A percentile compares a stretch with the other conserved stretches of the same genome.
phyloP scores from a whole-genome alignment of 768 basidiomycete genomes.

The Naganishia vaughanmartiniae region DNA sequence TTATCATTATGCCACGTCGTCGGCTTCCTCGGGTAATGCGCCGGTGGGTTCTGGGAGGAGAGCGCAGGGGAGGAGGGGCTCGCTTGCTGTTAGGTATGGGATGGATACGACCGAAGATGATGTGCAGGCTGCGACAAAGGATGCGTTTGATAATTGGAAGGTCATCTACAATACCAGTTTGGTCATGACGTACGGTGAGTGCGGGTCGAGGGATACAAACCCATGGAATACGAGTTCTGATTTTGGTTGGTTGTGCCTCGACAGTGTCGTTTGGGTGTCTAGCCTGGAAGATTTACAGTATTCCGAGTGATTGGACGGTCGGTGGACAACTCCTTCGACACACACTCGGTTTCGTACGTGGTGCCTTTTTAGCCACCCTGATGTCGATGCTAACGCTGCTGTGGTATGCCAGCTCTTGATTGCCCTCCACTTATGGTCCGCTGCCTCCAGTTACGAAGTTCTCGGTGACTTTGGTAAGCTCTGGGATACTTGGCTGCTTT shows the following conservation, averaged over 20 bases:
- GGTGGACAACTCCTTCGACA: conserved; percentile 84
- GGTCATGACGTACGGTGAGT: conserved; percentile 88
- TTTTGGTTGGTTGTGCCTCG: neutral
- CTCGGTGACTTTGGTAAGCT: conserved; percentile 81
- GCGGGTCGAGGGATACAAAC: neutral
- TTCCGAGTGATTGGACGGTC: conserved; percentile 79
- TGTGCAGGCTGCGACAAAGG: conserved; percentile 74
- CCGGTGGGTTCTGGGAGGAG: neutral
- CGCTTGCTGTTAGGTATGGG: conserved; percentile 1
- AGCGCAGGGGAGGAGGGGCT: neutral
- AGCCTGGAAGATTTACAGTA: conserved; percentile 83
- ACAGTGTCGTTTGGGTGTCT: conserved; percentile 79
- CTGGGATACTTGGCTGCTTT: neutral
- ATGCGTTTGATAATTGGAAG: conserved; percentile 96
- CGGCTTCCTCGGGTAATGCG: neutral
- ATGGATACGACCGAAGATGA: conserved; percentile 60
- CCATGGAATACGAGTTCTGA: neutral
- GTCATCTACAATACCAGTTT: conserved; percentile 83
- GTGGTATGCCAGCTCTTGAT: conserved; percentile 65
- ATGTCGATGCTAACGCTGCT: neutral
- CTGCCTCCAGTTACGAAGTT: conserved; percentile 84
- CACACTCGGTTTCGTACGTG: conserved; percentile 76
- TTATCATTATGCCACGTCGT: conserved; percentile 66
- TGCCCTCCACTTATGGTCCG: conserved; percentile 85
- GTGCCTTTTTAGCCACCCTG: neutral